A percentile compares a stretch with the other conserved stretches of the same genome.
These are phyloP conservation scores for Fusarium subglutinans DNA, from an alignment of 2,329 filamentous ascomycete species.

Conservation along the genomic window DNA sequence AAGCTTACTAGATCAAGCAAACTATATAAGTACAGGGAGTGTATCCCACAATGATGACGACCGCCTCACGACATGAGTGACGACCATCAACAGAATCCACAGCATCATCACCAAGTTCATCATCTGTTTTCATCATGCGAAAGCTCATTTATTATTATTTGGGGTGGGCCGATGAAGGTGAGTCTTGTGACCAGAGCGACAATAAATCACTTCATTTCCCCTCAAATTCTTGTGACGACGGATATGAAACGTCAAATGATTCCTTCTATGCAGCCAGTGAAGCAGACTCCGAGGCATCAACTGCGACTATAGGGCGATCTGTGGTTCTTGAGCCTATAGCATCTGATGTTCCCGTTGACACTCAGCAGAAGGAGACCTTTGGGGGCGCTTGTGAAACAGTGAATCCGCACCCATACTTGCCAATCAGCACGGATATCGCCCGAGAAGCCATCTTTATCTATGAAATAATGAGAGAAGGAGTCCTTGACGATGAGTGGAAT, in stretches of 20 bases:
- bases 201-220: no score
- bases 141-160: not conserved
- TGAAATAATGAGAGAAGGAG: not conserved
- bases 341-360: accelerated
- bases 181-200: not conserved
- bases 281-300: accelerated
- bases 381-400: accelerated
- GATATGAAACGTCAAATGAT: not conserved
- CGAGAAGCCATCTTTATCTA: not conserved
- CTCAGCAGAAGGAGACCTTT: accelerated
- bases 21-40: not conserved
- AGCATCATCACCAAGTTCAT: accelerated
- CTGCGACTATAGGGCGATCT: not conserved
- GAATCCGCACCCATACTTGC: accelerated
- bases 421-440: accelerated
- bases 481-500: not conserved
- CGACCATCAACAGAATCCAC: not conserved
- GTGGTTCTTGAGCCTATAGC: not conserved
- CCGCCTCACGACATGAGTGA: not conserved
- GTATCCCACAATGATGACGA: not conserved
- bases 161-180: not conserved
- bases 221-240: not conserved
- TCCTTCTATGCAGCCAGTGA: not conserved
- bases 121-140: not conserved
- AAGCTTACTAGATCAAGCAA: accelerated